Evolutionary conservation across 2,329 filamentous ascomycete genomes (phyloP), one percentile per base, ranked within the genome.

Genomic region (Stachybotrys elegans): DNA sequence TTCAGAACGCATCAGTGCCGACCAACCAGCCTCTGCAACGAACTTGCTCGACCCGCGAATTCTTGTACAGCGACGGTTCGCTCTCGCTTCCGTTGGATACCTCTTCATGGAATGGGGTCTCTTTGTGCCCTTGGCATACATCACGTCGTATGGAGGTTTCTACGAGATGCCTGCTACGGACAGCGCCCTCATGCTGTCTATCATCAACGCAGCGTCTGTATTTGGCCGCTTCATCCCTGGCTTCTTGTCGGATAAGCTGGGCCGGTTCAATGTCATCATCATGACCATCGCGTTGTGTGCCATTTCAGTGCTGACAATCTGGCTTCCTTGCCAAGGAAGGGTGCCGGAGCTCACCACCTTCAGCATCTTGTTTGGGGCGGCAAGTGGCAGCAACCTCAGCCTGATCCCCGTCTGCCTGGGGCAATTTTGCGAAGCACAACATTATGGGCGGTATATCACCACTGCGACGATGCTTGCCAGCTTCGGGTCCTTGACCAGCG

Each of bases 341-440:
- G n/a, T 16, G n/a, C n/a, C 31, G n/a, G n/a, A n/a, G n/a, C n/a
- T n/a, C n/a, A 34, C 31, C 4, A 34, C 31, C 2, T 54, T 48
- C 20, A 32, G 43, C 2, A 27, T 51, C 4, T 35, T 48, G 1
- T 52, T 87, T 58, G 84, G 84, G 0, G 84, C 88, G 54, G 76
- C 76, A 2, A 82, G 76, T 25, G 84, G 84, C 2, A 77, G 73
- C 43, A 84, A 83, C 48, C 86, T 88, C 56, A 78, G 73, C 8
- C 59, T 88, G 40, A 83, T 81, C 0, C 84, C 84, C 0, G 84
- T 87, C 1, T 87, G 83, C 52, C 75, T 88, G 3, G 81, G 82
- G 0, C 83, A 86, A 62, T 68, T 86, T 4, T 88, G 83, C 60
- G 73, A 76, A 32, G 84, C 81, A 2, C 74, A 82, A 48, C 69